A percentile compares a stretch with the other conserved stretches of the same genome.
Evolutionary conservation across 2,329 filamentous ascomycete genomes (phyloP).

Genomic region (Pyricularia grisea): DNA sequence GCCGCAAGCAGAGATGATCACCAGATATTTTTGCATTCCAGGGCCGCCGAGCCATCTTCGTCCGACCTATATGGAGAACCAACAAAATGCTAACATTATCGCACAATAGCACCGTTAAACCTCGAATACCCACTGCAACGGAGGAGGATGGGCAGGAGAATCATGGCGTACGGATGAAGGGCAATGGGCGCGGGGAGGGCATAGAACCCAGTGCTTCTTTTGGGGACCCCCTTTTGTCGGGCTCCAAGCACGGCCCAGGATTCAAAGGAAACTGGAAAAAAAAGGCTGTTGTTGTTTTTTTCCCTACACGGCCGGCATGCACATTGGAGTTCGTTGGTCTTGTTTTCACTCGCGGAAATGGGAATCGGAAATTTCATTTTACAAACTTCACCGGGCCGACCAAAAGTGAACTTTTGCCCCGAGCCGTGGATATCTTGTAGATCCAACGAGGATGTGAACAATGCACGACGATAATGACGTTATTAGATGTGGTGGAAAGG

Average conservation of each 20-base stretch:
- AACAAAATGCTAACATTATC: background rate
- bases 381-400: background rate
- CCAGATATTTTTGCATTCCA: background rate
- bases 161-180: constrained; percentile 4
- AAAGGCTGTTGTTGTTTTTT: background rate
- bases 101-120: constrained; percentile 8
- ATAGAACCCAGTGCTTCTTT: background rate
- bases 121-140: constrained; percentile 1
- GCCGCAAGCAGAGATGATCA: background rate
- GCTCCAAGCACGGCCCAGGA: background rate
- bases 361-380: constrained; percentile 4
- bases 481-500: background rate
- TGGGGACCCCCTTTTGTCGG: background rate
- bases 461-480: background rate
- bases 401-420: background rate
- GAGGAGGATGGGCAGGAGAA: constrained; percentile 1
- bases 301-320: constrained; percentile 1
- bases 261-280: background rate
- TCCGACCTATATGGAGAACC: background rate
- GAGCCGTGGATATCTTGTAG: background rate
- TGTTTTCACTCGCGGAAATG: constrained; percentile 5
- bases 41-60: too few species aligned
- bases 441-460: background rate
- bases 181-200: background rate
- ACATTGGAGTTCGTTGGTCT: constrained; percentile 6